Evolutionary conservation across 2,329 filamentous ascomycete species (phyloP).

Genomic region (Cladosporium sp.): DNA sequence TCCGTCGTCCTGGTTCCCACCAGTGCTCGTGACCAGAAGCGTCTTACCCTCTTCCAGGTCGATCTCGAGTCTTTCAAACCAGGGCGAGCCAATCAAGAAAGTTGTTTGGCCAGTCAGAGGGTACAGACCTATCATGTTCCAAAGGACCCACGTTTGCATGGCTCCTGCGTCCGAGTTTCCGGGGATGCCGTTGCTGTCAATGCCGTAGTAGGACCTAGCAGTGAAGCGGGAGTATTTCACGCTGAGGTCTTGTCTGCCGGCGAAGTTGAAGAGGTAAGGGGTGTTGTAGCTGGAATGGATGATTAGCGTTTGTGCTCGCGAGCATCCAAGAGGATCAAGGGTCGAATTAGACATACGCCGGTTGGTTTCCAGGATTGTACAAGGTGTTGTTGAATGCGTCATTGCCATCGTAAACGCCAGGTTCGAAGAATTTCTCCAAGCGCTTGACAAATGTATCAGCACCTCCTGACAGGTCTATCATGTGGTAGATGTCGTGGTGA

Average conservation of each 20-base stretch:
- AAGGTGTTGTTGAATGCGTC: slow-evolving; percentile 38
- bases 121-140: slow-evolving; percentile 66
- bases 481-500: slow-evolving; percentile 59
- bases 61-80: slow-evolving; percentile 58
- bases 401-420: slow-evolving; percentile 35
- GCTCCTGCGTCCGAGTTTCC: slow-evolving; percentile 69
- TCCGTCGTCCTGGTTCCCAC: slow-evolving; percentile 42
- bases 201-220: slow-evolving; percentile 57
- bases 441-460: slow-evolving; percentile 51
- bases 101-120: slow-evolving; percentile 64
- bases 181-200: slow-evolving; percentile 55
- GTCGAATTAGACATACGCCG: slow-evolving; percentile 32
- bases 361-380: slow-evolving; percentile 61
- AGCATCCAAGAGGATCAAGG: too few species aligned
- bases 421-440: slow-evolving; percentile 58
- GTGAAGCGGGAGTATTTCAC: slow-evolving; percentile 56
- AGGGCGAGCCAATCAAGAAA: slow-evolving; percentile 48
- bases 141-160: slow-evolving; percentile 67
- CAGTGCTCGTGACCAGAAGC: slow-evolving; percentile 52
- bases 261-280: slow-evolving; percentile 67
- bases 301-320: neutral
- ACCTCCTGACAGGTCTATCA: slow-evolving; percentile 56
- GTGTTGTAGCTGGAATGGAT: slow-evolving; percentile 49
- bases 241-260: slow-evolving; percentile 57
- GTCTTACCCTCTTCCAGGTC: slow-evolving; percentile 52